phyloP scores from a whole-genome alignment of 768 basidiomycete species.

The Pulveroboletus sp. region DNA sequence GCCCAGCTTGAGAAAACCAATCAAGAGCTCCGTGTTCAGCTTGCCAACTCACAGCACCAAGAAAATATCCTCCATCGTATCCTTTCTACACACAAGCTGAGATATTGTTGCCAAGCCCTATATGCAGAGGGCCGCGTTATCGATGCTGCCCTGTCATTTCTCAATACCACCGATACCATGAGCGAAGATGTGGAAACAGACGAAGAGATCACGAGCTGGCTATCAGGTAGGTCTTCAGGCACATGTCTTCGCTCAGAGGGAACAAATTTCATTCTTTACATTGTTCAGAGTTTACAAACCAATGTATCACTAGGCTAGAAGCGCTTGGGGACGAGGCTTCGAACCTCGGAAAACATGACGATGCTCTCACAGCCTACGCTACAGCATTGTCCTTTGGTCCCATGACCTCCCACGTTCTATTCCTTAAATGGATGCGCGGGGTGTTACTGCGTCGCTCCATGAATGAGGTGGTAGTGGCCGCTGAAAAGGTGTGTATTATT shows the following conservation, averaged over 20 bases:
- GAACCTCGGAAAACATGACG: not conserved
- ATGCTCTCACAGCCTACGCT: constrained; percentile 1
- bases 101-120: constrained; percentile 2
- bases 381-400: not conserved
- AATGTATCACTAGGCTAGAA: no score
- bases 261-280: not conserved
- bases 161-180: not conserved
- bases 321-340: not conserved
- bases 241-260: fast-evolving
- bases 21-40: no score
- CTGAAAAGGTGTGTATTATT: constrained; percentile 1
- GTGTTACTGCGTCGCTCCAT: not conserved
- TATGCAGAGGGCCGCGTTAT: not conserved
- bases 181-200: not conserved
- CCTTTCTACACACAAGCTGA: not conserved
- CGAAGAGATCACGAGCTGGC: not conserved
- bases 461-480: not conserved
- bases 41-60: not conserved
- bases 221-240: constrained; percentile 3
- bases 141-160: constrained; percentile 3
- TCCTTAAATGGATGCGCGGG: constrained; percentile 5
- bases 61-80: not conserved
- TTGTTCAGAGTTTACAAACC: no score
- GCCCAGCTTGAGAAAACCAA: not conserved
- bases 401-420: not conserved